These are phyloP conservation scores for Starmerella tilneyi DNA, from an alignment of 805 yeast species.

Conservation along the genomic window DNA sequence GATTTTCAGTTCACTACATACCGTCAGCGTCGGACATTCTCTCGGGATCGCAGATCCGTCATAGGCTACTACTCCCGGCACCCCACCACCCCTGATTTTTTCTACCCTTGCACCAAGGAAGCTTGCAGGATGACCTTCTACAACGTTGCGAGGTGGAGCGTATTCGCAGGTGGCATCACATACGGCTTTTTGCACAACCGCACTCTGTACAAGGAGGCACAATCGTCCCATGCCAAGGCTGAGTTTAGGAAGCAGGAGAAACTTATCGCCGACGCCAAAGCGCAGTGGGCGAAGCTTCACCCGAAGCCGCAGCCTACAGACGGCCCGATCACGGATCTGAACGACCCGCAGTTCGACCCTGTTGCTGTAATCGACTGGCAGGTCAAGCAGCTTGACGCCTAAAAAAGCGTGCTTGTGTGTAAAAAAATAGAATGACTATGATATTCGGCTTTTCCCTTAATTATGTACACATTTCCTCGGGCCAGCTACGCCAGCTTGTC, in stretches of 20 bases:
- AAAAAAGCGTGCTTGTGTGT: neutral
- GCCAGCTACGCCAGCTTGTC: slow-evolving; percentile 10
- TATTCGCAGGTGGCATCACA: slow-evolving; percentile 75
- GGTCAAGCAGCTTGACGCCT: slow-evolving; percentile 19
- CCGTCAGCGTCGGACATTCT: neutral
- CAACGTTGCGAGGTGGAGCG: slow-evolving; percentile 69
- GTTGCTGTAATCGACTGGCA: slow-evolving; percentile 35
- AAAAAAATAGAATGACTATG: neutral
- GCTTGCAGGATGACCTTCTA: slow-evolving; percentile 21
- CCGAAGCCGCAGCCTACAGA: slow-evolving; percentile 36
- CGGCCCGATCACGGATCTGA: slow-evolving; percentile 50
- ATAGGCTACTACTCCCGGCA: slow-evolving; percentile 12
- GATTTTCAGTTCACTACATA: neutral
- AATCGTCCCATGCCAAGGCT: slow-evolving; percentile 45
- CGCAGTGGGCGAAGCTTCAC: slow-evolving; percentile 65
- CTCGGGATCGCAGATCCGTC: neutral
- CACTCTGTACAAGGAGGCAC: slow-evolving; percentile 51
- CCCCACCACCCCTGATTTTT: slow-evolving; percentile 7
- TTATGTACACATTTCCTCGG: neutral
- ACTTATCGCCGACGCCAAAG: slow-evolving; percentile 79
- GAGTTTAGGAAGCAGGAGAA: slow-evolving; percentile 57
- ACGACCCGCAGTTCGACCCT: slow-evolving; percentile 83
- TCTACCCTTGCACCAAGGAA: neutral
- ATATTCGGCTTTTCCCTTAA: neutral
- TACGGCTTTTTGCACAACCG: slow-evolving; percentile 84